These are phyloP conservation scores for Russula dissimulans DNA, from an alignment of 768 basidiomycete species.

Conservation along the genomic window DNA sequence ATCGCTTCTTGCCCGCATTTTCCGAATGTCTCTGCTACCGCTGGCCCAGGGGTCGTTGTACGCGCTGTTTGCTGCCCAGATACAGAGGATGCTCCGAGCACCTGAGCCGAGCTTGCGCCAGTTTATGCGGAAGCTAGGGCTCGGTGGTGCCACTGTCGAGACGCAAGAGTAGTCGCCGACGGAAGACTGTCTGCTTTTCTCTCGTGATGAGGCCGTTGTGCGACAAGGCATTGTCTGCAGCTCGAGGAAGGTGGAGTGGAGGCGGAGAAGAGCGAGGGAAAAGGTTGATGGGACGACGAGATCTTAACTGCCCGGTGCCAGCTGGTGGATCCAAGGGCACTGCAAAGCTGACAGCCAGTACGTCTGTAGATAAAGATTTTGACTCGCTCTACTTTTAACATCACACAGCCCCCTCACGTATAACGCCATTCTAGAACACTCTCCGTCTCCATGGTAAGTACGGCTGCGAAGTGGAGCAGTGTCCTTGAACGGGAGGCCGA, in stretches of 20 bases:
- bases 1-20: background rate
- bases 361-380: background rate
- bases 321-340: background rate
- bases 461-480: background rate
- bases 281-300: background rate
- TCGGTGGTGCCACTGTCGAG: background rate
- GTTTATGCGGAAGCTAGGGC: background rate
- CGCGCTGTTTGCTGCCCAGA: background rate
- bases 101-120: constrained; percentile 3
- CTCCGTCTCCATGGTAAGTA: background rate
- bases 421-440: background rate
- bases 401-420: background rate
- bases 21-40: background rate
- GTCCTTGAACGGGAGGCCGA: background rate
- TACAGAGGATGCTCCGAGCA: constrained; percentile 4
- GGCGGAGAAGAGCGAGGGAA: background rate
- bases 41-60: background rate
- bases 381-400: background rate
- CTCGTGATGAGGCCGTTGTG: background rate
- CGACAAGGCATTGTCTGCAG: background rate
- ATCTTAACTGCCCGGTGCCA: background rate
- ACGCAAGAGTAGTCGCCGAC: background rate
- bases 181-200: background rate
- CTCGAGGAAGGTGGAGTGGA: background rate
- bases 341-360: background rate